Percentiles rank a stretch among this genome's conserved stretches.
Evolutionary conservation across 192 early-diverging fungal species (phyloP).

Genomic region (Podila epigama): DNA sequence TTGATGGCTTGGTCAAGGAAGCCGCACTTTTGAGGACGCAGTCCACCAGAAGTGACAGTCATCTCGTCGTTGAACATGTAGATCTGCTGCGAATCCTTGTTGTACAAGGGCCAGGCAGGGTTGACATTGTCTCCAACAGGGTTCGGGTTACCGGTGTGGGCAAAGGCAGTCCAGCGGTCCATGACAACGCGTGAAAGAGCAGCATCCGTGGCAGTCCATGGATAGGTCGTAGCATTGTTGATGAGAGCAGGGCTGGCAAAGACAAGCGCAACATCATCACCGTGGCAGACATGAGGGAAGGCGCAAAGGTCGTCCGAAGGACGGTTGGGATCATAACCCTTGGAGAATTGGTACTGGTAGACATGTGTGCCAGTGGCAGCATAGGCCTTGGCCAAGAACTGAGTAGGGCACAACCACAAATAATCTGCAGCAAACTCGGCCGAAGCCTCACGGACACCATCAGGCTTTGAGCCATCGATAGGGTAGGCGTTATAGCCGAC

Average conservation of each 20-base stretch:
- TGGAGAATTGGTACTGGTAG: constrained; percentile 49
- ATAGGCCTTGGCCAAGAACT: constrained; percentile 44
- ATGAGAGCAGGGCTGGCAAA: constrained; percentile 48
- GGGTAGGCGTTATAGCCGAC: constrained; percentile 23
- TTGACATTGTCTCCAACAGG: constrained; percentile 10
- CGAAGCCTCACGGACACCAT: constrained; percentile 31
- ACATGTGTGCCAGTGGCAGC: constrained; percentile 18
- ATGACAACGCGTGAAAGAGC: constrained; percentile 39
- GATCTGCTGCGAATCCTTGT: constrained; percentile 18
- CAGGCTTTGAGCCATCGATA: constrained; percentile 33
- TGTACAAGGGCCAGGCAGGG: constrained; percentile 38
- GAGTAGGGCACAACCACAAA: constrained; percentile 44
- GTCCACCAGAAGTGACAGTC: constrained; percentile 20
- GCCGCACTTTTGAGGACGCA: constrained; percentile 36
- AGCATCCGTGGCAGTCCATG: constrained; percentile 42
- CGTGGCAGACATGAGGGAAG: constrained; percentile 39
- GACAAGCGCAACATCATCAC: constrained; percentile 47
- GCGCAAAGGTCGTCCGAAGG: constrained; percentile 27
- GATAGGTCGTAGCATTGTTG: constrained; percentile 31
- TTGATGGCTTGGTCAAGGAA: constrained; percentile 39
- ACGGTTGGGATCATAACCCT: constrained; percentile 35
- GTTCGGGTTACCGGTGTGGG: constrained; percentile 32
- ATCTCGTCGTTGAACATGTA: constrained; percentile 25
- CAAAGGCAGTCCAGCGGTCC: constrained; percentile 49
- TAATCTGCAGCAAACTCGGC: constrained; percentile 37